Evolutionary conservation across 495 filamentous ascomycete species (phyloP).

Genomic region (Chaetomium cochliodes): DNA sequence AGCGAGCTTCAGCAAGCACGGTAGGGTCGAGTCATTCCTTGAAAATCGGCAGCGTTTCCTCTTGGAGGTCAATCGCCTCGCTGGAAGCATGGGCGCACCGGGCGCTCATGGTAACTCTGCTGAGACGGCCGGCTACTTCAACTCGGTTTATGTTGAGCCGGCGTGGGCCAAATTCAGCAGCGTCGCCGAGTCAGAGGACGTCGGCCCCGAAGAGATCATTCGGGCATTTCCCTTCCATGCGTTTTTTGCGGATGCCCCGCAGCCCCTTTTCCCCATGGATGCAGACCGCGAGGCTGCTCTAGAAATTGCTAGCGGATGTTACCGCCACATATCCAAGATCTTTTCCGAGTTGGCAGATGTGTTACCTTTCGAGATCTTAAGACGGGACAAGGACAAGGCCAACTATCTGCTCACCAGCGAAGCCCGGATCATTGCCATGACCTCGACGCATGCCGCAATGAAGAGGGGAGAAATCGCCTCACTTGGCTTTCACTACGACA

Average conservation of each 20-base stretch:
- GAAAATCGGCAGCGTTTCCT: slow-evolving; percentile 80
- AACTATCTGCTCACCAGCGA: slow-evolving; percentile 96
- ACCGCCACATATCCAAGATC: slow-evolving; percentile 85
- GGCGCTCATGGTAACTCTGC: slow-evolving; percentile 93
- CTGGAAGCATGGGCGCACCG: slow-evolving; percentile 75
- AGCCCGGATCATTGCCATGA: slow-evolving; percentile 96
- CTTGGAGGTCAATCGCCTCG: slow-evolving; percentile 81
- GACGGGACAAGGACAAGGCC: slow-evolving; percentile 81
- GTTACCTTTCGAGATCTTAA: slow-evolving; percentile 89
- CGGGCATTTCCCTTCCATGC: slow-evolving; percentile 83
- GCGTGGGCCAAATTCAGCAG: slow-evolving; percentile 86
- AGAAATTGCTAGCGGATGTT: slow-evolving; percentile 81
- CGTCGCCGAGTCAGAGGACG: slow-evolving; percentile 47
- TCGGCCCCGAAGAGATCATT: slow-evolving; percentile 59
- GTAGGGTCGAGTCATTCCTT: slow-evolving; percentile 92
- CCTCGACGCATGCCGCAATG: slow-evolving; percentile 98
- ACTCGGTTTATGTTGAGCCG: slow-evolving; percentile 83
- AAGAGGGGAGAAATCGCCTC: slow-evolving; percentile 84
- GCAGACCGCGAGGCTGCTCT: slow-evolving; percentile 64
- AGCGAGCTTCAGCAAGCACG: slow-evolving; percentile 87
- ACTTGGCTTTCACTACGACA: slow-evolving; percentile 95
- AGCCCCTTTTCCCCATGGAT: slow-evolving; percentile 71
- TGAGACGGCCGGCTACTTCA: slow-evolving; percentile 96
- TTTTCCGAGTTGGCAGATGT: slow-evolving; percentile 93
- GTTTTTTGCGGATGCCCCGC: slow-evolving; percentile 86